Evolutionary conservation across 2,329 filamentous ascomycete genomes (phyloP).

Genomic region (Phoma sp.): DNA sequence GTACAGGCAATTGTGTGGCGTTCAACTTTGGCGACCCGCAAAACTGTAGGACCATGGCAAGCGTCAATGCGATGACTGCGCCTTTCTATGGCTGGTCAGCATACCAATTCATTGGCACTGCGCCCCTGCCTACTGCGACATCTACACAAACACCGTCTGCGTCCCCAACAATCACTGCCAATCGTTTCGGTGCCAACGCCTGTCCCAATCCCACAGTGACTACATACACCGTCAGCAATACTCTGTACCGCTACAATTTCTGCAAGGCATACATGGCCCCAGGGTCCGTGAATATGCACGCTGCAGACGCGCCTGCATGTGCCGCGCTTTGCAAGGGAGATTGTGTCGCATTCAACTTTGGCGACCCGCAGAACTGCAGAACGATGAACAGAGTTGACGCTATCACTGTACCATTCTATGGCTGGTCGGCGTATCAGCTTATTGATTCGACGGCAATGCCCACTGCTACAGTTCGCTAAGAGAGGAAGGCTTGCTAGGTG

Average conservation of each 20-base stretch:
- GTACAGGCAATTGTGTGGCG: not conserved
- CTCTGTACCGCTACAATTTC: not conserved
- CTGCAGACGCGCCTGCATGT: not conserved
- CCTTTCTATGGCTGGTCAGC: not conserved
- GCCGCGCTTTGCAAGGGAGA: not conserved
- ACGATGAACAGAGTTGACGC: not conserved
- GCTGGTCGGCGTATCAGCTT: conserved; percentile 1
- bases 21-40: not conserved
- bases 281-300: not conserved
- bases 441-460: not conserved
- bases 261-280: conserved; percentile 1
- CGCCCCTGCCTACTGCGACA: not conserved
- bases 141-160: not conserved
- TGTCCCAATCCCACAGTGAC: not conserved
- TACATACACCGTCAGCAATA: not conserved
- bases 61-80: not conserved
- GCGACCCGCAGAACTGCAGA: not conserved
- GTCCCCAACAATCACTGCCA: not conserved
- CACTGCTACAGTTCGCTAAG: not conserved
- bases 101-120: conserved; percentile 1
- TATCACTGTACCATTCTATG: not conserved
- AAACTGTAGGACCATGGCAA: not conserved
- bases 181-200: not conserved
- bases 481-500: no score
- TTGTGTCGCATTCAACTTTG: not conserved